Conservation (phyloP, 192 early-diverging fungal genomes). For the Phycomyces nitens region DNA sequence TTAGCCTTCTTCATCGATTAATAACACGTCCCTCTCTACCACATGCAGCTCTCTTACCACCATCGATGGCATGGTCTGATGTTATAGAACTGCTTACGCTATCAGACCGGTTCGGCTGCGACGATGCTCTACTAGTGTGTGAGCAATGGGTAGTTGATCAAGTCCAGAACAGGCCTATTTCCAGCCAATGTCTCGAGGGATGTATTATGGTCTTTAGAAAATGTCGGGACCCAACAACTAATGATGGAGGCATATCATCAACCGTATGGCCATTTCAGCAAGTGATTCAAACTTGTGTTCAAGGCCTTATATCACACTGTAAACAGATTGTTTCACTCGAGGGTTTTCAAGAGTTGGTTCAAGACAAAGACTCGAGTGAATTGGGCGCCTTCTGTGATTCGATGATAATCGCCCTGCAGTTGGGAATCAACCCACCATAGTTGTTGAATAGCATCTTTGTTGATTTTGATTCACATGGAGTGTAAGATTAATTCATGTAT, state of each 20-base stretch:
- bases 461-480: too few relatives aligned
- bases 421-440: too few relatives aligned
- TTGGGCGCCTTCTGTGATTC: too few relatives aligned
- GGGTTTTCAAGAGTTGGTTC: too few relatives aligned
- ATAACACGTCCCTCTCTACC: not conserved
- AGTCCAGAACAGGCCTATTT: not conserved
- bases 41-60: not conserved
- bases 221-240: not conserved
- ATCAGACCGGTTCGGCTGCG: not conserved
- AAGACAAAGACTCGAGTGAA: too few relatives aligned
- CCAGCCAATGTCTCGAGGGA: not conserved
- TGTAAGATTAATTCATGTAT: too few relatives aligned
- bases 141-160: conserved; percentile 8
- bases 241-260: not conserved
- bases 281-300: not conserved
- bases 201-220: not conserved
- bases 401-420: too few relatives aligned
- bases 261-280: not conserved
- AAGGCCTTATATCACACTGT: not conserved
- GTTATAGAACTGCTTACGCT: conserved; percentile 7
- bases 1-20: not conserved
- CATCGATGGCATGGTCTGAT: not conserved
- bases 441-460: too few relatives aligned
- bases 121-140: not conserved
- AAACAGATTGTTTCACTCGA: too few relatives aligned